Base-by-base conservation (phyloP, 2,329 filamentous ascomycete species). In the Stemphylium vesicarium region DNA sequence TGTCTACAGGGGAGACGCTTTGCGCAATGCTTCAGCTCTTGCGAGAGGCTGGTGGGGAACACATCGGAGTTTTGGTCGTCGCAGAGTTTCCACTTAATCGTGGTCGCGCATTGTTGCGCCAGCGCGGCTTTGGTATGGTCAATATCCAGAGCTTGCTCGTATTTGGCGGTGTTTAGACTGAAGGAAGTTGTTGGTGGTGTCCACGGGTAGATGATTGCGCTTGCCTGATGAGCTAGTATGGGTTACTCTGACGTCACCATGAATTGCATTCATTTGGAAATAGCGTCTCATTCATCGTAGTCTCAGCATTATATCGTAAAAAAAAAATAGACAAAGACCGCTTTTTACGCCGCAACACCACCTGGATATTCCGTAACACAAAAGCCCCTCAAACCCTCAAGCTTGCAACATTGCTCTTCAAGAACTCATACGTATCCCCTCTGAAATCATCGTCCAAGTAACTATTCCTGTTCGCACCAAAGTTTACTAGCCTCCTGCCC, bases 41-140 rank as follows among this genome's bases (percentile, higher is more conserved):
- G 22, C 11, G 36, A 1, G 43, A 81, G 61, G 78, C 74, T 55
- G 79, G 80, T n/a, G 32, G 53, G 0, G 73, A 79, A 35, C n/a
- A 79, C 58, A 54, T 86, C 18, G 75, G 59, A 4, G 67, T 85
- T n/a, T 76, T 85, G 74, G 79, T 80, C 0, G 78, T 87, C 16
- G 84, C 80, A 1, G 85, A 88, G 68, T 85, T 88, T 39, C 82
- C 84, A 12, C 36, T 75, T 51, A 84, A 87, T 59, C 72, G 77
- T 58, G 85, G 83, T 2, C 77, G 84, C 39, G 70, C 79, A 52
- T 31, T 79, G 33, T 68, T 88, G 66, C 76, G 71, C 18, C 55
- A 63, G 49, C 60, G 62, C 47, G 82, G 83, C 0, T 87, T 85
- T 77, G 82, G 82, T 4, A 63, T 56, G 56, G 77, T 82, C 16